Evolutionary conservation across 73 alveolate species (phyloP).

Genomic region (Tetrahymena malaccensis): DNA sequence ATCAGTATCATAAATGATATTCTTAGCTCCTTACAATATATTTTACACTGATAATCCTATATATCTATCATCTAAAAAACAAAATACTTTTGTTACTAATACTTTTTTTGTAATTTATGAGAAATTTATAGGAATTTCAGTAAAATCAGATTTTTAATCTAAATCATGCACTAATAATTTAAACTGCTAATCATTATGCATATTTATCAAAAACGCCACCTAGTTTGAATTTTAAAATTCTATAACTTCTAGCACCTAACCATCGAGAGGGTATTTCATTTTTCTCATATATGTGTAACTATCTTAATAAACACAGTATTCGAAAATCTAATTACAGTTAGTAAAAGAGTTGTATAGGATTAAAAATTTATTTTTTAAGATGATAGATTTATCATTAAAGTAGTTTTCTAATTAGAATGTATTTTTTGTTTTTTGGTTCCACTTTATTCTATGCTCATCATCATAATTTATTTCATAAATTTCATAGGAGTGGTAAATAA

Average conservation of each 20-base stretch:
- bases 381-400: neutral
- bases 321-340: neutral
- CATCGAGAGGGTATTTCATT: neutral
- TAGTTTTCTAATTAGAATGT: neutral
- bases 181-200: neutral
- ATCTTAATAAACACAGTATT: neutral
- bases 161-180: neutral
- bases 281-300: neutral
- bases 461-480: neutral
- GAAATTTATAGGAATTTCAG: neutral
- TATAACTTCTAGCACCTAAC: neutral
- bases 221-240: neutral
- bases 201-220: neutral
- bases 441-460: neutral
- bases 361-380: neutral
- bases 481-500: neutral
- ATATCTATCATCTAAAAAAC: neutral
- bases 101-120: neutral
- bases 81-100: neutral
- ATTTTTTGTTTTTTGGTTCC: neutral
- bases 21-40: neutral
- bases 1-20: neutral
- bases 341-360: neutral
- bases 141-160: neutral
- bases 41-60: neutral